A percentile compares a stretch with the other conserved stretches of the same genome.
Evolutionary conservation across 225 moss, liverwort and hornwort genomes (phyloP).

Genomic region (Sphagnum tenellum): DNA sequence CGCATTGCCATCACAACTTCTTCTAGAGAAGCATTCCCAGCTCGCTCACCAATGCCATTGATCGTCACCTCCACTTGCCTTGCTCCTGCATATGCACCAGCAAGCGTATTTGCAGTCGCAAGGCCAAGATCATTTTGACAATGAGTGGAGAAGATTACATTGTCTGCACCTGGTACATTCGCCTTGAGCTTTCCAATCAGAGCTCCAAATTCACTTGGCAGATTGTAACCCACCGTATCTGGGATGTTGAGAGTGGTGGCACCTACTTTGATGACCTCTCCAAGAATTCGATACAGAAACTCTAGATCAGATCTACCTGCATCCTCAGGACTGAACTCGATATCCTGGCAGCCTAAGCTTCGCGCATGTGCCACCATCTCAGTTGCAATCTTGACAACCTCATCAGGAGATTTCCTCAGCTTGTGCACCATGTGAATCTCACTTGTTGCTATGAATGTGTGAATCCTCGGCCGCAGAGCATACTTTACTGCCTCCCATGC

Average conservation of each 20-base stretch:
- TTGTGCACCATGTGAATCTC: constrained; percentile 93
- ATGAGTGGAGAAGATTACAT: constrained; percentile 86
- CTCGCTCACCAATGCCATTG: constrained; percentile 97
- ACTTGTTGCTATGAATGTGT: constrained; percentile 95
- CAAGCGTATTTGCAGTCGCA: constrained; percentile 86
- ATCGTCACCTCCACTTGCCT: constrained; percentile 96
- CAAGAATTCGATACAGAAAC: constrained; percentile 75
- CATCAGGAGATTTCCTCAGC: constrained; percentile 69
- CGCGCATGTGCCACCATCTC: constrained; percentile 83
- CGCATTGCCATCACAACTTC: constrained; percentile 95
- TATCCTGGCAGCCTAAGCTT: constrained; percentile 85
- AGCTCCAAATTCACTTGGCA: constrained; percentile 73
- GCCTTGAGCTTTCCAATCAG: constrained; percentile 68
- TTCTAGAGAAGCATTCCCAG: constrained; percentile 97
- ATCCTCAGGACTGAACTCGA: constrained; percentile 96
- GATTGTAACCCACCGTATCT: constrained; percentile 76
- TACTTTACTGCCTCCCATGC: constrained; percentile 87
- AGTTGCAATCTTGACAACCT: constrained; percentile 79
- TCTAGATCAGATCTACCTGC: constrained; percentile 88
- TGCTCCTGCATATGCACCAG: constrained; percentile 76
- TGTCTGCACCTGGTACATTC: constrained; percentile 81
- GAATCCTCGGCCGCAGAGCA: constrained; percentile 86
- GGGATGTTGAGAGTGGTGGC: constrained; percentile 96
- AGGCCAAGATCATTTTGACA: constrained; percentile 95
- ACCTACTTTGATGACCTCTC: constrained; percentile 85